These are phyloP conservation scores for Phytophthora melonis DNA, from an alignment of 352 stramenopile species.

Conservation along the genomic window DNA sequence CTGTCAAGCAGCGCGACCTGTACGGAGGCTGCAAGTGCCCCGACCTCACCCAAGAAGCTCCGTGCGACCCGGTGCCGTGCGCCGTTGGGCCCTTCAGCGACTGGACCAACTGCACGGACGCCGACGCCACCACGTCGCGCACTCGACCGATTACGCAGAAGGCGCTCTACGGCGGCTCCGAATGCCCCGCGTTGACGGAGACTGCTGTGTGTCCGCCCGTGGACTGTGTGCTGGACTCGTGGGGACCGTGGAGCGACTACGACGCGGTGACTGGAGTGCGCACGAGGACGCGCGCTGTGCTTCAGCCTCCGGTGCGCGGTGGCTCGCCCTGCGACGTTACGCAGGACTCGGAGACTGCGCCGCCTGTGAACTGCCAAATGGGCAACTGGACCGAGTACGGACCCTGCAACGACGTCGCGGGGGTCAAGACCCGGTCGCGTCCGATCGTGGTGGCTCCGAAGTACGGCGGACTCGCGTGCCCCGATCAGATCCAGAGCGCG, in stretches of 20 bases:
- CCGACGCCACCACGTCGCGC: constrained; percentile 41
- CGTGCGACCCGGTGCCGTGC: constrained; percentile 60
- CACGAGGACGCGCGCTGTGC: constrained; percentile 35
- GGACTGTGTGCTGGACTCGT: constrained; percentile 54
- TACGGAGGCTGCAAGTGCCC: constrained; percentile 66
- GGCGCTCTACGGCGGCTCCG: constrained; percentile 46
- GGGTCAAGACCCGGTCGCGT: constrained; percentile 47
- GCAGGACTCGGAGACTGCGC: constrained; percentile 41
- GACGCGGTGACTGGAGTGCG: constrained; percentile 46
- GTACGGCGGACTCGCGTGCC: constrained; percentile 58
- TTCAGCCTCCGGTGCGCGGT: constrained; percentile 48
- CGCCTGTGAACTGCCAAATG: constrained; percentile 61
- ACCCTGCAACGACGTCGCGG: constrained; percentile 43
- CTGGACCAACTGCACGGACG: constrained; percentile 60
- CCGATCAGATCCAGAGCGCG: constrained; percentile 37
- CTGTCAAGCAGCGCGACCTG: constrained; percentile 50
- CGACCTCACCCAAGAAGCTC: constrained; percentile 40
- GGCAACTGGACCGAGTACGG: constrained; percentile 61
- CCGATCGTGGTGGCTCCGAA: constrained; percentile 42
- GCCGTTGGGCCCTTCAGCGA: constrained; percentile 51
- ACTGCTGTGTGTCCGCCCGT: constrained; percentile 49
- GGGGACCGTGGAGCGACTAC: constrained; percentile 55
- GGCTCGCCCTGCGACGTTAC: constrained; percentile 47
- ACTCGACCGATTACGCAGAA: constrained; percentile 42
- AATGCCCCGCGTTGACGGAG: constrained; percentile 37